Evolutionary conservation across 805 yeast genomes (phyloP), one percentile per base, ranked within the genome.

Genomic region (Teunomyces atbi): DNA sequence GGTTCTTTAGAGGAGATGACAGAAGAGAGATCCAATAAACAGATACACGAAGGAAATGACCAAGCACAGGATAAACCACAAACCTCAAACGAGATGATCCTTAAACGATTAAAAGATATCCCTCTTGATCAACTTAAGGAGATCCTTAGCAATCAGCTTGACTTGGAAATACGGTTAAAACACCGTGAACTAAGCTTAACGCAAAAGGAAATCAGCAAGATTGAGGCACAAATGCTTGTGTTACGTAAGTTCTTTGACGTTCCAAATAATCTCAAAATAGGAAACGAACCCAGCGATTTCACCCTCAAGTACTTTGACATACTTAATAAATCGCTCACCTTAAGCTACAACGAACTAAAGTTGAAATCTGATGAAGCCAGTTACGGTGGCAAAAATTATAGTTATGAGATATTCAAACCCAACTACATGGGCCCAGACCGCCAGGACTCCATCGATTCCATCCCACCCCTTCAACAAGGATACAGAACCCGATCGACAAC

Each of bases 121-220:
- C 54, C 53, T 3, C 36, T 50, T 4, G 47, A 62, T 65, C 18
- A 72, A 63, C 47, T 62, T 61, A 59, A 64, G 52, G 65, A 64
- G 39, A 61, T 69, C 30, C 58, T 73, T 37, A 60, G 67, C 42
- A 67, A 77, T 47, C 81, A 80, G 52, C 65, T 83, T 15, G 84
- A 83, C 57, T 57, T 82, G 38, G 87, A 83, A 53, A 79, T 83
- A 10, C 56, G 84, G 23, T 62, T 83, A 42, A 82, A 80, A 45
- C 84, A 82, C 60, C 73, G 77, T 47, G 87, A 84, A 58, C 58
- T 76, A 38, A 65, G 71, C 32, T 59, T 74, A 16, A 69, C 81
- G 1, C 76, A 79, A 44, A 71, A 73, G 34, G 87, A 83, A 53
- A 69, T 82, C 1, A 72, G 75, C 11, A 79, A 79, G 51, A 78